Evolutionary conservation across 2,329 filamentous ascomycete genomes (phyloP), one percentile per base, ranked within the genome.

Genomic region (Gyromitra esculenta): DNA sequence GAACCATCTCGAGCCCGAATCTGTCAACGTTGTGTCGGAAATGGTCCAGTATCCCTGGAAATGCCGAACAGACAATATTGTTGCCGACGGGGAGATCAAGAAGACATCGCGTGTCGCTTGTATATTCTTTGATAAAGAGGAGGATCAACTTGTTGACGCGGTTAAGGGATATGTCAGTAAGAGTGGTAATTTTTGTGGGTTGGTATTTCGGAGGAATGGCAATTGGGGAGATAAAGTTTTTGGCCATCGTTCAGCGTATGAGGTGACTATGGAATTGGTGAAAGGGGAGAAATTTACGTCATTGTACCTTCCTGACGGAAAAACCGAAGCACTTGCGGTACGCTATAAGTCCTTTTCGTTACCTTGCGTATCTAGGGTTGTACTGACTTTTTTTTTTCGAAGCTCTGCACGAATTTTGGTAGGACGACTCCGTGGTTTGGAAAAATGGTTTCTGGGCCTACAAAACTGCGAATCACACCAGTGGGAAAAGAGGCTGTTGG

Each of bases 391-490:
- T 70, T 45, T 41, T n/a, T 50, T 54, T 25, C 50, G 50, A 71
- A 79, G 78, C 75, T 79, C 54, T 79, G 67, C 25, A 80, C 79
- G 5, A 77, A 60, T 48, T 57, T 54, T 18, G 73, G 76, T 48
- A 70, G 73, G 45, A 77, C 73, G 35, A 78, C 78, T 5, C 79
- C 79, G 54, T 80, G 76, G 78, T 78, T 80, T 68, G 79, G 79
- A 35, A 52, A 56, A 37, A n/a, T 54, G 31, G 50, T 45, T 35
- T 45, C 71, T 37, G 52, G n/a, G 8, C 43, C 37, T 13, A 21
- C 48, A 54, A 50, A 2, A 13, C 25, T 70, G 18, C 64, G 35
- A 15, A 50, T 63, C 7, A 37, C 74, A 11, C 64, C 65, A 1
- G 31, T 4, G n/a, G 65, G 75, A 48, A 18, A 50, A 60, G 77